A percentile compares a stretch with the other conserved stretches of the same genome.
phyloP scores from a whole-genome alignment of 2,329 filamentous ascomycete species.

The Penicillium corylophilum region DNA sequence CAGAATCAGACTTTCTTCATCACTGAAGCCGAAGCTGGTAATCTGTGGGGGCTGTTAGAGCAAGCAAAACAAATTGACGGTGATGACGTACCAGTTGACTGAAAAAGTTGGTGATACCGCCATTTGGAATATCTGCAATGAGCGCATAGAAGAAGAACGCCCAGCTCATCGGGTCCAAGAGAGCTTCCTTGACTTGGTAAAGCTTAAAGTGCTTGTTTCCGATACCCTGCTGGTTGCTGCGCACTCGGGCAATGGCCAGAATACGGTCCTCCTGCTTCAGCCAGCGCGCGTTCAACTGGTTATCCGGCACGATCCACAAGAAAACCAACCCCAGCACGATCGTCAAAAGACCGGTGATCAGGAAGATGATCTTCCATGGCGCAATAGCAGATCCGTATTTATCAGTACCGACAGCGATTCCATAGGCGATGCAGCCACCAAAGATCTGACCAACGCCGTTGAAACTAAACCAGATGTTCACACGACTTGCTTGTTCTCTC shows the following conservation, averaged over 20 bases:
- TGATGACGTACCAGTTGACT: slow-evolving; percentile 48
- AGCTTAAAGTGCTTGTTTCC: slow-evolving; percentile 68
- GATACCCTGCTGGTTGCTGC: slow-evolving; percentile 73
- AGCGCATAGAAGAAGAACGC: slow-evolving; percentile 59
- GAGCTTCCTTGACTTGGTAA: slow-evolving; percentile 62
- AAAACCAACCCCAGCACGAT: slow-evolving; percentile 50
- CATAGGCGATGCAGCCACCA: slow-evolving; percentile 63
- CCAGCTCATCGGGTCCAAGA: slow-evolving; percentile 60
- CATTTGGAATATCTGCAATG: slow-evolving; percentile 58
- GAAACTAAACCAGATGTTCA: slow-evolving; percentile 68
- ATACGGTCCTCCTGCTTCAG: slow-evolving; percentile 65
- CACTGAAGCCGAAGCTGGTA: slow-evolving; percentile 63
- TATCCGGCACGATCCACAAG: slow-evolving; percentile 57
- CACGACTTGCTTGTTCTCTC: slow-evolving; percentile 63
- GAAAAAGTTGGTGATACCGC: slow-evolving; percentile 62
- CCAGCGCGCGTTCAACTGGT: slow-evolving; percentile 60
- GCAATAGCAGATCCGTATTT: slow-evolving; percentile 58
- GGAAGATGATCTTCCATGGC: slow-evolving; percentile 65
- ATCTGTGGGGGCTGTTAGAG: slow-evolving; percentile 39
- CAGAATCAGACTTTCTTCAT: slow-evolving; percentile 62
- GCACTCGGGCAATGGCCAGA: slow-evolving; percentile 68
- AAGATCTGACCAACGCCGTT: slow-evolving; percentile 65
- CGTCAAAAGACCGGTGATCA: slow-evolving; percentile 56
- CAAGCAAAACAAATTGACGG: not conserved
- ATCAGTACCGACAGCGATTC: slow-evolving; percentile 57